Percentiles rank a stretch among this genome's conserved stretches.
phyloP scores from a whole-genome alignment of 495 filamentous ascomycete genomes.

The Trypethelium eluteriae region DNA sequence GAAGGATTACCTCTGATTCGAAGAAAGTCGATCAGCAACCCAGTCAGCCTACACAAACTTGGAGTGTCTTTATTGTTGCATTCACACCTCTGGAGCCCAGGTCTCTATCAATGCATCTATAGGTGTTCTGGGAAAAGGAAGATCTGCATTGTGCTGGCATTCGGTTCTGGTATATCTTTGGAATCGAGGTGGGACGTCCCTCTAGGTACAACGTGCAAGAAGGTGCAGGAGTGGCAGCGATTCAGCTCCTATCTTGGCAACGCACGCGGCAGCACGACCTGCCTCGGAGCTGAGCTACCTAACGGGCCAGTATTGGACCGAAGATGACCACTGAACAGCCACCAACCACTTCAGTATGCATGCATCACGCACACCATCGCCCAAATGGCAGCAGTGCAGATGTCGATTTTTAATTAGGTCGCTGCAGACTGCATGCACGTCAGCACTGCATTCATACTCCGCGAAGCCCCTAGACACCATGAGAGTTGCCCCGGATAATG shows the following conservation, averaged over 20 bases:
- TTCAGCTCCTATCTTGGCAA: too few species aligned
- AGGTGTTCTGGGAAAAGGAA: neutral
- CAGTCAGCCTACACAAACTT: too few species aligned
- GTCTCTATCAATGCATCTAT: neutral
- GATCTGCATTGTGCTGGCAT: neutral
- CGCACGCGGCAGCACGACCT: too few species aligned
- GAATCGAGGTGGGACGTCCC: too few species aligned
- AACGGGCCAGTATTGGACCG: neutral
- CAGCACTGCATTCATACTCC: neutral
- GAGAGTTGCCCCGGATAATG: neutral
- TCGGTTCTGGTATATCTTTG: too few species aligned
- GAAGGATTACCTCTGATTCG: conserved; percentile 75
- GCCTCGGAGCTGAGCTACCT: too few species aligned
- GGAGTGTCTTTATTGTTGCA: neutral
- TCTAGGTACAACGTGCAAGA: too few species aligned
- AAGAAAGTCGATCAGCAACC: neutral
- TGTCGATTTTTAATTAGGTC: neutral
- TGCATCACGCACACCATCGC: neutral
- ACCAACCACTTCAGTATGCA: neutral
- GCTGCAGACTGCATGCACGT: neutral
- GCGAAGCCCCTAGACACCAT: too few species aligned
- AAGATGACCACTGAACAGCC: neutral
- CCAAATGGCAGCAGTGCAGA: neutral
- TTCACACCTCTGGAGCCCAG: neutral
- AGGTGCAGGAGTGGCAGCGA: too few species aligned